Conservation (phyloP, 495 filamentous ascomycete species). For the Polyplosphaeria fusca region DNA sequence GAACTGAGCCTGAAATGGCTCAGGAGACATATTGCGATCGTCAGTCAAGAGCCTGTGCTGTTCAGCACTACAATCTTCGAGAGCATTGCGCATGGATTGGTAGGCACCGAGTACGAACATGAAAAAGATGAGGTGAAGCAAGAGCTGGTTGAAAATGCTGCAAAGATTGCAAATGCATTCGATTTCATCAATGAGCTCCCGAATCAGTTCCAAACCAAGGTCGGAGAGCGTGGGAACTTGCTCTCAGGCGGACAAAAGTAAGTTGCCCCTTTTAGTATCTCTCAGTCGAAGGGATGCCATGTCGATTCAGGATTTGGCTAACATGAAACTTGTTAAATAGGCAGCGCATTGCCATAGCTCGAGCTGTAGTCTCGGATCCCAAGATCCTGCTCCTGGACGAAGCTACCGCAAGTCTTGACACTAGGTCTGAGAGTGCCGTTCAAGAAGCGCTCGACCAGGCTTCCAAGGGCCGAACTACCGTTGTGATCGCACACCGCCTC, state of each 20-base stretch:
- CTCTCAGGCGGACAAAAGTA: conserved; percentile 95
- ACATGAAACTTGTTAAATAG: too few species aligned
- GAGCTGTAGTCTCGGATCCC: conserved; percentile 90
- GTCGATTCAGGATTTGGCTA: too few species aligned
- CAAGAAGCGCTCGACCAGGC: conserved; percentile 89
- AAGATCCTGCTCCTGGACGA: conserved; percentile 94
- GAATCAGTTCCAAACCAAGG: conserved; percentile 88
- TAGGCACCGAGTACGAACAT: conserved; percentile 75
- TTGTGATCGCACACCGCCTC: conserved; percentile 91
- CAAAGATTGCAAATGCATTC: conserved; percentile 88
- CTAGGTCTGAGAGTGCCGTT: conserved; percentile 90
- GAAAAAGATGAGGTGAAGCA: conserved; percentile 35
- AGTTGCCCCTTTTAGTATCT: too few species aligned
- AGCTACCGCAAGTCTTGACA: conserved; percentile 92
- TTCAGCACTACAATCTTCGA: conserved; percentile 84
- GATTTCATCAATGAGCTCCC: conserved; percentile 83
- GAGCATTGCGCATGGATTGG: conserved; percentile 83
- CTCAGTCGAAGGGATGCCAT: too few species aligned
- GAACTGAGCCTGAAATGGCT: conserved; percentile 86
- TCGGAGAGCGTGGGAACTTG: conserved; percentile 90
- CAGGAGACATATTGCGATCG: conserved; percentile 84
- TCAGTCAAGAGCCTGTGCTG: conserved; percentile 79
- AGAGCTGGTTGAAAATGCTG: conserved; percentile 71
- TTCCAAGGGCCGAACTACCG: conserved; percentile 86
- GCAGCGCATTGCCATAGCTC: conserved; percentile 85